Base-by-base conservation (phyloP, 2,329 filamentous ascomycete species). In the Ophiostoma fasciatum region DNA sequence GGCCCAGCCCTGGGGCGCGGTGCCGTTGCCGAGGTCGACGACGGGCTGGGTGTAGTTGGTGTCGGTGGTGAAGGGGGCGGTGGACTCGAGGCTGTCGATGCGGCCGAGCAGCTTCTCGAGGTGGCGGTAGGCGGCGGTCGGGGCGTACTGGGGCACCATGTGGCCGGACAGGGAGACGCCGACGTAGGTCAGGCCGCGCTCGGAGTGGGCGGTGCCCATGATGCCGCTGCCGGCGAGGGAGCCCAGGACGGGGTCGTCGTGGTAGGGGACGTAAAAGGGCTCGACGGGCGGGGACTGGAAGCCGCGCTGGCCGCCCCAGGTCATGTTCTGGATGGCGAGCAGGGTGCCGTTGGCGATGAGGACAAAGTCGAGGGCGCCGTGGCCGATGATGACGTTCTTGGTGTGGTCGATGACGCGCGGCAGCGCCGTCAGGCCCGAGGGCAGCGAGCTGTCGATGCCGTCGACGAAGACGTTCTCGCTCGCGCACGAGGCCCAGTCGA, bases 291-390 rank as follows among this genome's bases (percentile, higher is more conserved):
- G 54, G 2, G 54, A 51, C 44, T 75, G 68, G 61, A 88, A 87
- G 0, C 82, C 82, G 35, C 79, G 70, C 29, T 63, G 52, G 5
- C 80, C 81, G 39, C 72, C 71, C 74, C 75, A 88, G 0, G 79
- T 85, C 74, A 87, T 82, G 59, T 85, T 85, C 51, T 88, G 81
- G 40, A 87, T 75, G 1, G 68, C 67, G 7, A 83, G 60, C 2
- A 88, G 61, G 0, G 79, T 79, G 13, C 80, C 81, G 51, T 81
- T 79, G 48, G 66, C 61, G 18, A 78, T 60, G 9, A 83, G 63
- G 41, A 81, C 65, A 49, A 68, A 80, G 56, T 85, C 82, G 10
- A 78, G 64, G 33, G 68, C 59, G 10, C 80, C 82, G 49, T 87
- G 80, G 3, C 66, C 77, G 48, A 90, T 74, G 45, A 90, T 66